These are phyloP conservation scores for Phytophthora vignae DNA, from an alignment of 352 stramenopile species.

Conservation along the genomic window DNA sequence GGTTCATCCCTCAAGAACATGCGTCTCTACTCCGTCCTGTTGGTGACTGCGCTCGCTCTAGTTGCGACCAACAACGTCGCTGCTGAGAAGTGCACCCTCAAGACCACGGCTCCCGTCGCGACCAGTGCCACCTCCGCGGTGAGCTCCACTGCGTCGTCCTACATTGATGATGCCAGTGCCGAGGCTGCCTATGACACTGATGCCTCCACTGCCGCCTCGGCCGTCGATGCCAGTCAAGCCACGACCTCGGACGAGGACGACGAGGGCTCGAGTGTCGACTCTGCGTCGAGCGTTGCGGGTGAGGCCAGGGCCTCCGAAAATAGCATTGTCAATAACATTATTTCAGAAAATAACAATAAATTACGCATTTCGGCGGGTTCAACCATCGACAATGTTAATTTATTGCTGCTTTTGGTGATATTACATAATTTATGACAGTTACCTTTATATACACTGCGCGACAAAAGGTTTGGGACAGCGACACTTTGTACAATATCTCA, in stretches of 20 bases:
- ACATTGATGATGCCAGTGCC: constrained; percentile 12
- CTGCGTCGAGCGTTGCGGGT: too few relatives aligned
- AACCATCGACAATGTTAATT: too few relatives aligned
- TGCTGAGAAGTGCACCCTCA: constrained; percentile 7
- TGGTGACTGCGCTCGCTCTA: constrained; percentile 4
- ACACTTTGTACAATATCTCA: too few relatives aligned
- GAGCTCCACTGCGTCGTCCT: constrained; percentile 16
- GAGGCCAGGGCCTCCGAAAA: too few relatives aligned
- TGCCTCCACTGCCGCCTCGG: background rate
- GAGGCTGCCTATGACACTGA: constrained; percentile 11
- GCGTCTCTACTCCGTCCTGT: constrained; percentile 8
- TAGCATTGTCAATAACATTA: too few relatives aligned
- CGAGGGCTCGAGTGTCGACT: background rate
- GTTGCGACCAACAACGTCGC: background rate
- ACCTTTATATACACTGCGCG: too few relatives aligned
- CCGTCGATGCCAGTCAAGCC: constrained; percentile 18
- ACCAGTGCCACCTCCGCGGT: background rate
- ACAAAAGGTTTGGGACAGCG: too few relatives aligned
- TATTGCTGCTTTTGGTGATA: too few relatives aligned
- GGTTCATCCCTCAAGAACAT: constrained; percentile 1
- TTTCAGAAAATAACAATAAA: too few relatives aligned
- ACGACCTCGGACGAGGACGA: constrained; percentile 22
- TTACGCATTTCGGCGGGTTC: too few relatives aligned
- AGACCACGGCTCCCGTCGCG: constrained; percentile 1
- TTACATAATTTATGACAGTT: too few relatives aligned